Base-by-base conservation (phyloP, 140 eudicot species). In the Bidens hawaiensis region DNA sequence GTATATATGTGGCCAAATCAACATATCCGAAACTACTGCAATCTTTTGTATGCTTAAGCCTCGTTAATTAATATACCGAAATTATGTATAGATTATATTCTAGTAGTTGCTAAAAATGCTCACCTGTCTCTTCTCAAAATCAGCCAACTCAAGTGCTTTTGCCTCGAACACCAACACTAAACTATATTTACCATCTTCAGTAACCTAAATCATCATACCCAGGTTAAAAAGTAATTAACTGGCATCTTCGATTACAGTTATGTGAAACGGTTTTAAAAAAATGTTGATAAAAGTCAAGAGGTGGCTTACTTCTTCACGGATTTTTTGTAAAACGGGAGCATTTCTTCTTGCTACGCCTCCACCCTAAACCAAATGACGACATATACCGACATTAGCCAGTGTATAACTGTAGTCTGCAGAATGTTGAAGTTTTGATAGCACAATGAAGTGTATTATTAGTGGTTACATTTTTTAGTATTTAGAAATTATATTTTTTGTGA, bases 61-160 rank as follows among this genome's bases (percentile, higher is more conserved):
- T 11, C 17, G 25, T 3, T 13, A 15, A 28, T 5, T 8, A 2
- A 5, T 23, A 38, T 60, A 40, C 7, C 21, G 45, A 5, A 59
- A 19, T 6, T 7, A 1, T 12, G 11, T 27, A 13, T 21, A 23
- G 16, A 60, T 14, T 23, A 40, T 40, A 51, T 0, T 16, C 21
- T 16, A 42, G 34, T 49, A 19, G 46, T 18, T 25, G 12, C 11
- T 19, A 25, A 25, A 52, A 3, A 2, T 56, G 19, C 31, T 62
- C 42, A 90, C 98, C 91, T 91, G 95, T 91, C 98, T 87, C 69
- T 87, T 75, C 75, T 87, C 98, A 53, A 91, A 91, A 76, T 91
- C 96, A 24, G 98, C 85, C 53, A 91, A 71, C 67, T 87, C 75
- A 51, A 87, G 89, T 26, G 88, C 83, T 80, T 91, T 91, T 48